Conservation (phyloP, 257 asterid genomes). For the Ajuga chamaepitys region DNA sequence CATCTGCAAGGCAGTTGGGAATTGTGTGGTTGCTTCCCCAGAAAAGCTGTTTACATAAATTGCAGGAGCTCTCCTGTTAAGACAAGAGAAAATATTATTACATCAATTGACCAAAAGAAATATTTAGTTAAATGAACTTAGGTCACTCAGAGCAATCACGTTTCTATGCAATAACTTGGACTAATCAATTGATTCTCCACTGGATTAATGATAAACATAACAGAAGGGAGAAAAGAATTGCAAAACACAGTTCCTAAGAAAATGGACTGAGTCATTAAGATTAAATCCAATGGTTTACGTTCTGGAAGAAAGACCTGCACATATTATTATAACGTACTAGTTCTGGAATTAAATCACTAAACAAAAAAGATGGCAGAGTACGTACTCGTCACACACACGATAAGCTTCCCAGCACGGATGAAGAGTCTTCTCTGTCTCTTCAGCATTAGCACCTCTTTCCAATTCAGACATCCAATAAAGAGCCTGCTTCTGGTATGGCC, state of each 20-base stretch:
- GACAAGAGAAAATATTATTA: neutral
- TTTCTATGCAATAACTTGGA: no score
- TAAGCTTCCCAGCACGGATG: slow-evolving; percentile 96
- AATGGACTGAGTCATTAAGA: no score
- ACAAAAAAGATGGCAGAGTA: neutral
- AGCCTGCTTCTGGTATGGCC: slow-evolving; percentile 85
- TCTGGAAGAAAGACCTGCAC: no score
- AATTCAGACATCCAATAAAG: slow-evolving; percentile 80
- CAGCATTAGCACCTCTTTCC: slow-evolving; percentile 46
- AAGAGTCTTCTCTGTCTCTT: slow-evolving; percentile 56
- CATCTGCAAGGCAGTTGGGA: slow-evolving; percentile 59
- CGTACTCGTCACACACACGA: slow-evolving; percentile 74
- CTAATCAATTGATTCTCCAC: no score
- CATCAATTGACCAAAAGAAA: no score
- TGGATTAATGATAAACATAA: no score
- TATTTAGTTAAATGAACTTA: no score
- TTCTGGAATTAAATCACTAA: neutral
- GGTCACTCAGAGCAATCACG: no score
- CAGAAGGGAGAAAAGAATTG: no score
- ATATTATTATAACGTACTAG: no score
- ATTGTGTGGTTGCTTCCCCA: slow-evolving; percentile 70
- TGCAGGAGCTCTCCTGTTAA: slow-evolving; percentile 67
- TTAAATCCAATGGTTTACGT: no score
- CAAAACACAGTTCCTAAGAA: no score
- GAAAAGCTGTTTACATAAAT: slow-evolving; percentile 69